A percentile compares a stretch with the other conserved stretches of the same genome.
These are phyloP conservation scores for Fistulina hepatica DNA, from an alignment of 1,284 basidiomycete genomes.

Conservation along the genomic window DNA sequence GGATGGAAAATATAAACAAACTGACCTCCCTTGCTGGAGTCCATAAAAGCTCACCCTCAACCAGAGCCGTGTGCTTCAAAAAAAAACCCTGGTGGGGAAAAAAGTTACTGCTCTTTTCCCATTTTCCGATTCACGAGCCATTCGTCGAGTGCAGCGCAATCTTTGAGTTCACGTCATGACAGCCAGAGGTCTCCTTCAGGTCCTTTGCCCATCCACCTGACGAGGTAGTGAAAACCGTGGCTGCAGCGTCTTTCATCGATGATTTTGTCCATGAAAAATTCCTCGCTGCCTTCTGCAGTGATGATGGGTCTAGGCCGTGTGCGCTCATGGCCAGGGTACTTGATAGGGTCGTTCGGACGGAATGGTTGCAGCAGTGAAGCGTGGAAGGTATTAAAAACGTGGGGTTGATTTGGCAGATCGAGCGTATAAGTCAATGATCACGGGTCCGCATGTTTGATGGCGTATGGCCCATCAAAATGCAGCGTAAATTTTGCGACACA, in stretches of 20 bases:
- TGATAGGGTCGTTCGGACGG: neutral
- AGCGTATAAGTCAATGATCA: constrained; percentile 5
- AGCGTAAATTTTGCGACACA: constrained; percentile 27
- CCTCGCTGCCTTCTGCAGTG: constrained; percentile 15
- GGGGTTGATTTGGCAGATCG: constrained; percentile 1
- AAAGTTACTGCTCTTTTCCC: too few species aligned
- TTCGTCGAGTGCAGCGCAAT: constrained; percentile 18
- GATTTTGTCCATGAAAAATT: constrained; percentile 19
- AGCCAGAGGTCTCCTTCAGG: constrained; percentile 20
- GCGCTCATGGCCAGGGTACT: constrained; percentile 12
- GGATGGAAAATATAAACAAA: too few species aligned
- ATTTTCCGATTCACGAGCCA: too few species aligned
- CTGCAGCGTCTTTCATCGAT: constrained; percentile 16
- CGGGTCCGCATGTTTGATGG: constrained; percentile 13
- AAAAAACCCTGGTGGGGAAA: too few species aligned
- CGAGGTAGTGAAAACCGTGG: constrained; percentile 13
- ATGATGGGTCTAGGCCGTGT: constrained; percentile 11
- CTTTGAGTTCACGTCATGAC: constrained; percentile 11
- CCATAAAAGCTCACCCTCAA: too few species aligned
- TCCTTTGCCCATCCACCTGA: constrained; percentile 17
- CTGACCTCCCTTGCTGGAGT: too few species aligned
- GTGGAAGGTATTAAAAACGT: constrained; percentile 2
- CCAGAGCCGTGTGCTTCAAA: too few species aligned
- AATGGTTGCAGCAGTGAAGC: neutral
- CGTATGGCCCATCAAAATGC: constrained; percentile 24